Evolutionary conservation across 345 rosid species (phyloP).

Genomic region (Raphanus raphanistrum): DNA sequence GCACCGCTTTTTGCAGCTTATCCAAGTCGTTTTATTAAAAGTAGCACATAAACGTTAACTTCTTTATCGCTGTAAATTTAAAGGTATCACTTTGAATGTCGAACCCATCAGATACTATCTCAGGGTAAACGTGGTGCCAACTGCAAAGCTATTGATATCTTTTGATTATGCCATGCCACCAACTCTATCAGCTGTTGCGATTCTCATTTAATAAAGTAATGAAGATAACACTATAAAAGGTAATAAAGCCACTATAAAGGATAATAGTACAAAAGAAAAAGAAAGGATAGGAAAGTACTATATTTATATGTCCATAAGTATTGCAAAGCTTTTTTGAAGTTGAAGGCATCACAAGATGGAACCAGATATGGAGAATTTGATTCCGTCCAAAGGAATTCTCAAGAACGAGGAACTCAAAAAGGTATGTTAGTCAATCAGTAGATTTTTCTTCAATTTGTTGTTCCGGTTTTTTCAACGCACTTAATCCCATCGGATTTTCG

Average conservation of each 20-base stretch:
- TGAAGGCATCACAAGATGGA: neutral
- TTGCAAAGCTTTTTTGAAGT: conserved; percentile 20
- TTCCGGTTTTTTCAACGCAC: neutral
- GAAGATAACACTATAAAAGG: neutral
- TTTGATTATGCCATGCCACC: neutral
- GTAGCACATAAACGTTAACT: neutral
- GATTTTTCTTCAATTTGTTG: neutral
- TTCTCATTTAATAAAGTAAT: neutral
- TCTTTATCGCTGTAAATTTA: neutral
- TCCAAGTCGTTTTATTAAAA: neutral
- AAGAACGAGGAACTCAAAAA: conserved; percentile 34
- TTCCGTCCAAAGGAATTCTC: conserved; percentile 39
- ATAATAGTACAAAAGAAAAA: neutral
- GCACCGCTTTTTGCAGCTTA: neutral
- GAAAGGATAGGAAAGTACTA: neutral
- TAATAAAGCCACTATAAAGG: neutral
- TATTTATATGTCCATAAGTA: neutral
- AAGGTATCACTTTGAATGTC: neutral
- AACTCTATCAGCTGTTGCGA: neutral
- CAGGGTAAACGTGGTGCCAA: neutral
- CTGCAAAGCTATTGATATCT: neutral
- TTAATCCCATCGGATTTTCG: neutral
- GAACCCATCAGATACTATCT: neutral
- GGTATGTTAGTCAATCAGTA: conserved; percentile 1
- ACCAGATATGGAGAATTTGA: conserved; percentile 7